Percentiles rank a stretch among this genome's conserved stretches.
These are phyloP conservation scores for Pulveroboletus sp. DNA, from an alignment of 768 basidiomycete species.

Conservation along the genomic window DNA sequence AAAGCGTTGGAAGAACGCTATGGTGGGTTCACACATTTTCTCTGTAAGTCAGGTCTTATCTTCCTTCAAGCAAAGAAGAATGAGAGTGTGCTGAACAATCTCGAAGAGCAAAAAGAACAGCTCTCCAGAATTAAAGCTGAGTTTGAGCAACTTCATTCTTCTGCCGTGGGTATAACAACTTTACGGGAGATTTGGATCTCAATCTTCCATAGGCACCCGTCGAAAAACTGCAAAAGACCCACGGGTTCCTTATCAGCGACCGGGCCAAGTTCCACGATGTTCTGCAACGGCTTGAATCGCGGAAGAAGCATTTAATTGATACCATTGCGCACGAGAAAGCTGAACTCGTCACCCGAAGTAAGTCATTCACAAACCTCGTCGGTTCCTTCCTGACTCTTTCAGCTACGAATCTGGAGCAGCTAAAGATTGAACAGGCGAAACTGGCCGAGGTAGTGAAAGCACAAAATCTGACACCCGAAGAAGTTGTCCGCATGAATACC, in stretches of 20 bases:
- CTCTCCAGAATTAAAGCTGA: constrained; percentile 48
- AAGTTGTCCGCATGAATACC: constrained; percentile 85
- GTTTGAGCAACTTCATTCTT: constrained; percentile 52
- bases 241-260: constrained; percentile 64
- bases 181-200: neutral
- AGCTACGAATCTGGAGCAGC: constrained; percentile 60
- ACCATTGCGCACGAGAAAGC: constrained; percentile 64
- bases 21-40: constrained; percentile 40
- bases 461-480: constrained; percentile 89
- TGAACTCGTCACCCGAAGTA: constrained; percentile 56
- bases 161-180: constrained; percentile 43
- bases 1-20: constrained; percentile 70
- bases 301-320: constrained; percentile 64
- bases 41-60: neutral
- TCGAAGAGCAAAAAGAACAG: constrained; percentile 52
- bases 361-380: constrained; percentile 7
- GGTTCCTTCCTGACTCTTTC: constrained; percentile 2
- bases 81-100: constrained; percentile 56
- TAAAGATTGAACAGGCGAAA: constrained; percentile 59
- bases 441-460: constrained; percentile 65
- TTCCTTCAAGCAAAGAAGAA: constrained; percentile 57
- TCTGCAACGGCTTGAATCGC: constrained; percentile 61
- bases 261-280: constrained; percentile 75
- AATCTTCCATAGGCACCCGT: constrained; percentile 49
- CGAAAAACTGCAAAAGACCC: constrained; percentile 55